Evolutionary conservation across 768 basidiomycete species (phyloP).

Genomic region (Russula sp.): DNA sequence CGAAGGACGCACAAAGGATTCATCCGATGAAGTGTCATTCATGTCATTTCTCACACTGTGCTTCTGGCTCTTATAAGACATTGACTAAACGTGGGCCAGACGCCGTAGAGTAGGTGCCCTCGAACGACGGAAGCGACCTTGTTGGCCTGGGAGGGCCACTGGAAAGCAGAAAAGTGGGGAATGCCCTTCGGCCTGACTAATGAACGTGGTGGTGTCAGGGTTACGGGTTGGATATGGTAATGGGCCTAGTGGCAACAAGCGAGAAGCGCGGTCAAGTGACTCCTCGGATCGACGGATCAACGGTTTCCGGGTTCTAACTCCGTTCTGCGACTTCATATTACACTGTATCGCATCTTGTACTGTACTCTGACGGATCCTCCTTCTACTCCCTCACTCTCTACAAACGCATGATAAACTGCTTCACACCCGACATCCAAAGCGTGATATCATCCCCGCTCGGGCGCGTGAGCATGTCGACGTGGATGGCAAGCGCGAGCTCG

Average conservation of each 20-base stretch:
- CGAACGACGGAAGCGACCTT: neutral
- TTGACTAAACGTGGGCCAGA: neutral
- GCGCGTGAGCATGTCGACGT: slow-evolving; percentile 76
- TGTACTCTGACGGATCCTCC: neutral
- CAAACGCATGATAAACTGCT: slow-evolving; percentile 75
- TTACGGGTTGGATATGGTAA: neutral
- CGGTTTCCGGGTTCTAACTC: neutral
- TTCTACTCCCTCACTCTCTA: slow-evolving; percentile 24
- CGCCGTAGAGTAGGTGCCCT: neutral
- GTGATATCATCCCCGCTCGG: slow-evolving; percentile 79
- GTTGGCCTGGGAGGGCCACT: neutral
- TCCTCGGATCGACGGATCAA: neutral
- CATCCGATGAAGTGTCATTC: neutral
- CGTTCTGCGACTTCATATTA: neutral
- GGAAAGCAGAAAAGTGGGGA: no score
- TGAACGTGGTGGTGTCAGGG: no score
- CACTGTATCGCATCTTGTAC: neutral
- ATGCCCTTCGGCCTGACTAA: no score
- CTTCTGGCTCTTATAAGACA: neutral
- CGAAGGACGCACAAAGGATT: neutral
- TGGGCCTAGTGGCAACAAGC: neutral
- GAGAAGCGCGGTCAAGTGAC: neutral
- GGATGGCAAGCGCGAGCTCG: slow-evolving; percentile 69
- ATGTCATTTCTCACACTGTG: neutral
- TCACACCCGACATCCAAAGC: slow-evolving; percentile 83